A percentile compares a stretch with the other conserved stretches of the same genome.
Evolutionary conservation across 305 asterid species (phyloP).

Genomic region (Striga hermonthica): DNA sequence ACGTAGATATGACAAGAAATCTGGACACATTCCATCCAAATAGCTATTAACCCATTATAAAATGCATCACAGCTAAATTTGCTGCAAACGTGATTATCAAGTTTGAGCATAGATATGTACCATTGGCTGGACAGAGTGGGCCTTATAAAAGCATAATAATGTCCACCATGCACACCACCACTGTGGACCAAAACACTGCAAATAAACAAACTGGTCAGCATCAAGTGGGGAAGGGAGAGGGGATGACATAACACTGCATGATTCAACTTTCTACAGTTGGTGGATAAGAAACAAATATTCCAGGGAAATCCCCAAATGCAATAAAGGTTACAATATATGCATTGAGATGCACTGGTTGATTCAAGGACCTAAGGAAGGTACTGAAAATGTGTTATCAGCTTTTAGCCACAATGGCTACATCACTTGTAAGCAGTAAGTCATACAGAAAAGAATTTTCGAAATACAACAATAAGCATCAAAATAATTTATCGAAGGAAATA

Average conservation of each 20-base stretch:
- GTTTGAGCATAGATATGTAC: slow-evolving; percentile 37
- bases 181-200: slow-evolving; percentile 70
- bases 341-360: slow-evolving; percentile 14
- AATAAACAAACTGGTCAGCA: slow-evolving; percentile 28
- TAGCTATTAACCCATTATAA: background rate
- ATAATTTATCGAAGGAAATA: slow-evolving; percentile 17
- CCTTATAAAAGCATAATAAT: slow-evolving; percentile 57
- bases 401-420: slow-evolving; percentile 2
- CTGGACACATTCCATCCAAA: background rate
- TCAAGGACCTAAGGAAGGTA: background rate
- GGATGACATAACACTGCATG: background rate
- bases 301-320: slow-evolving; percentile 21
- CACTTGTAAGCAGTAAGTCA: slow-evolving; percentile 17
- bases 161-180: slow-evolving; percentile 69
- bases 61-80: background rate
- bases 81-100: slow-evolving; percentile 16
- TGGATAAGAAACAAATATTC: slow-evolving; percentile 14
- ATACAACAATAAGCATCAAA: slow-evolving; percentile 20
- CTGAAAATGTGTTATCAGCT: slow-evolving; percentile 19
- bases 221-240: slow-evolving; percentile 1
- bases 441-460: slow-evolving; percentile 16
- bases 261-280: slow-evolving; percentile 24
- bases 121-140: slow-evolving; percentile 60
- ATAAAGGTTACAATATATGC: slow-evolving; percentile 24
- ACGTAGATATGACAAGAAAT: slow-evolving; percentile 10